These are phyloP conservation scores for Aspergillus glaucus DNA, from an alignment of 2,329 filamentous ascomycete genomes.

Conservation along the genomic window DNA sequence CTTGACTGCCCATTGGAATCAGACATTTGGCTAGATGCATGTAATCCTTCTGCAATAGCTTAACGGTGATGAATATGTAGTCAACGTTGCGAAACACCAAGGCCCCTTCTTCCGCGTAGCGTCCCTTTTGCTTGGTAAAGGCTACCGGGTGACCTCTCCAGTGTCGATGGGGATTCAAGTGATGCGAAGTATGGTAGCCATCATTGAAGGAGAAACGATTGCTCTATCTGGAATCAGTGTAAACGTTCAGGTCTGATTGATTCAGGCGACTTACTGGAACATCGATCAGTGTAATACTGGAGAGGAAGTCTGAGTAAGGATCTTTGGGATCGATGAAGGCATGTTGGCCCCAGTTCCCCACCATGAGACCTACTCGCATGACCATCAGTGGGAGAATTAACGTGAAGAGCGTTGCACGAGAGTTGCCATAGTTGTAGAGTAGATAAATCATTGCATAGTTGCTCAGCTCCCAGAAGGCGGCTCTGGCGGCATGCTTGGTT, in stretches of 20 bases:
- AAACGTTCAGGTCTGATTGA: neutral
- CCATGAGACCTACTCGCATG: conserved; percentile 67
- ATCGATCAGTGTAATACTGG: conserved; percentile 73
- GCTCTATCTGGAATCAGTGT: conserved; percentile 45
- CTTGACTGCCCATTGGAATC: conserved; percentile 68
- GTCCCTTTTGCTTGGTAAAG: conserved; percentile 63
- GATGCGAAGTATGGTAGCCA: conserved; percentile 66
- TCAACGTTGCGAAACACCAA: conserved; percentile 77
- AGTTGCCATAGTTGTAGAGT: conserved; percentile 46
- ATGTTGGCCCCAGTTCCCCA: conserved; percentile 80
- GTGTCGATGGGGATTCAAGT: conserved; percentile 47
- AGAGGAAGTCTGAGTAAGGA: conserved; percentile 70
- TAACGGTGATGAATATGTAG: conserved; percentile 68
- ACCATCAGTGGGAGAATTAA: conserved; percentile 61
- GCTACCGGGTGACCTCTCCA: conserved; percentile 74
- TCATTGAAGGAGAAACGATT: conserved; percentile 80
- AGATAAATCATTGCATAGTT: conserved; percentile 50
- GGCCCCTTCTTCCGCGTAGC: conserved; percentile 61
- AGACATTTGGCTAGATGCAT: conserved; percentile 61
- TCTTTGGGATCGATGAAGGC: conserved; percentile 70
- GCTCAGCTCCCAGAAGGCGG: conserved; percentile 55
- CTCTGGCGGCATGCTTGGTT: conserved; percentile 47
- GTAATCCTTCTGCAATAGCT: conserved; percentile 66
- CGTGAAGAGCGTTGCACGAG: conserved; percentile 56
- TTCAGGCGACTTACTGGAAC: conserved; percentile 56